Conservation (phyloP, 495 filamentous ascomycete species). For the Recurvomyces mirabilis region DNA sequence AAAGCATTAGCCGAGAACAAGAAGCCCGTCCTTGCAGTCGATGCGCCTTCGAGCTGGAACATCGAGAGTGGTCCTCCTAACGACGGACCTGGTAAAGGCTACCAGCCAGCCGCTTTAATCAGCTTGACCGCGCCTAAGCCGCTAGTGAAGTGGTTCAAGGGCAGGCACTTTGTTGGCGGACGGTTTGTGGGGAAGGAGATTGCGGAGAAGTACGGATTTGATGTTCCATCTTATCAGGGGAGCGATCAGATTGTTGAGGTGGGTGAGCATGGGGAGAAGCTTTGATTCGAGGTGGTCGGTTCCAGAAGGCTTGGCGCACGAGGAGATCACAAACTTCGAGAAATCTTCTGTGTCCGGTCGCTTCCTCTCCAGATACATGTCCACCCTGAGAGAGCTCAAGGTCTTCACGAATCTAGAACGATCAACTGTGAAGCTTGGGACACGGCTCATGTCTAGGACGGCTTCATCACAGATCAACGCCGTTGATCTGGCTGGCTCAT, state of each 20-base stretch:
- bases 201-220: slow-evolving; percentile 75
- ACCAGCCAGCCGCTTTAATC: slow-evolving; percentile 66
- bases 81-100: slow-evolving; percentile 65
- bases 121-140: slow-evolving; percentile 93
- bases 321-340: not conserved
- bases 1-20: slow-evolving; percentile 57
- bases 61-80: slow-evolving; percentile 74
- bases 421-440: too few species aligned
- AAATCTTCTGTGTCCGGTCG: not conserved
- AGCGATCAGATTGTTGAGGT: slow-evolving; percentile 85
- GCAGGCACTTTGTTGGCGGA: slow-evolving; percentile 82
- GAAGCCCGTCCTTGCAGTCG: slow-evolving; percentile 74
- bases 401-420: too few species aligned
- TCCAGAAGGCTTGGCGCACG: not conserved
- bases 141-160: slow-evolving; percentile 69
- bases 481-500: too few species aligned
- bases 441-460: too few species aligned
- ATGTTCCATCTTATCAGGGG: slow-evolving; percentile 72
- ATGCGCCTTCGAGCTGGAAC: slow-evolving; percentile 89
- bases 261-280: slow-evolving; percentile 33
- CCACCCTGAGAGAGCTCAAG: too few species aligned
- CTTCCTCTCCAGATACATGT: too few species aligned
- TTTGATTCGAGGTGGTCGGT: slow-evolving; percentile 7
- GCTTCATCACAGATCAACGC: too few species aligned
- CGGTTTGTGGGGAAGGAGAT: slow-evolving; percentile 74